These are phyloP conservation scores for Candida odintsovae DNA, from an alignment of 805 yeast species.

Conservation along the genomic window DNA sequence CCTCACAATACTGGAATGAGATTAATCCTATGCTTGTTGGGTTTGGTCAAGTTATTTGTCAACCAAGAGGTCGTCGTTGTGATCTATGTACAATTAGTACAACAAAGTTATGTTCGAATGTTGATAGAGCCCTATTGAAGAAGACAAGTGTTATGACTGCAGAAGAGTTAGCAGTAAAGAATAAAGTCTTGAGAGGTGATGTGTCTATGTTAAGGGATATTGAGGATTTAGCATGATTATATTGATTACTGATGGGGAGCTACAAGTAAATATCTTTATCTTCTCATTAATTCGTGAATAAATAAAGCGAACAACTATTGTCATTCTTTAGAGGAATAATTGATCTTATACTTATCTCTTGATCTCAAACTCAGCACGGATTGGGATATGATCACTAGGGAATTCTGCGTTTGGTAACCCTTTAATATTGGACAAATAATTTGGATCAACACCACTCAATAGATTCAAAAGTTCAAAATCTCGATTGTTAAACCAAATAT, in stretches of 20 bases:
- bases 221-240: conserved; percentile 25
- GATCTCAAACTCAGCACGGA: conserved; percentile 22
- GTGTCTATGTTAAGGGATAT: conserved; percentile 31
- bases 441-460: conserved; percentile 43
- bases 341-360: conserved; percentile 15
- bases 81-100: conserved; percentile 58
- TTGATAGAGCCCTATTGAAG: conserved; percentile 39
- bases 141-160: conserved; percentile 22
- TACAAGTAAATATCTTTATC: not conserved
- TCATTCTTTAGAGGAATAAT: conserved; percentile 18
- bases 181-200: conserved; percentile 37
- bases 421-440: conserved; percentile 25
- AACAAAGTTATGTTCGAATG: conserved; percentile 52
- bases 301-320: conserved; percentile 1
- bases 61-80: conserved; percentile 65
- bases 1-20: conserved; percentile 70
- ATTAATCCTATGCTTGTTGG: conserved; percentile 87
- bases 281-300: conserved; percentile 5
- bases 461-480: conserved; percentile 36
- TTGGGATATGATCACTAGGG: conserved; percentile 36
- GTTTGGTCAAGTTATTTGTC: conserved; percentile 86
- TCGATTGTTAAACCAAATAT: conserved; percentile 45
- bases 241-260: too few species aligned
- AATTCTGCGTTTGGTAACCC: conserved; percentile 54
- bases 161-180: conserved; percentile 16